Evolutionary conservation across 305 asterid species (phyloP), one percentile per base, ranked within the genome.

Genomic region (Ajuga reptans): DNA sequence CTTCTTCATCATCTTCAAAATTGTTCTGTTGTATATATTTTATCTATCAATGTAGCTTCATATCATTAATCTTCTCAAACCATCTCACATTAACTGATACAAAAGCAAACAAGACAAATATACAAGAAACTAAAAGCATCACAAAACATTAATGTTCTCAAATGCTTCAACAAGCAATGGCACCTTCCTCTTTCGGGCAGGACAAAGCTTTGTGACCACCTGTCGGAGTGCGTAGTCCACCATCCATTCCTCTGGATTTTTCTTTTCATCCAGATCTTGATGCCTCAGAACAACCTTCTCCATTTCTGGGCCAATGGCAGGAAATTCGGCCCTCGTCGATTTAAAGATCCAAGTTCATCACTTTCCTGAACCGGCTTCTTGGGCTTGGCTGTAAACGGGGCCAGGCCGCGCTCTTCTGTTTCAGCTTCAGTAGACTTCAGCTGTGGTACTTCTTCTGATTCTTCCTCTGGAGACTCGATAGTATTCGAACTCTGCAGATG

Each of bases 201-300:
- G 84, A 42, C 84, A 87, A 4, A 92, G 96, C 50, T 84, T 92
- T 4, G 79, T 82, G 53, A 88, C 90, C 8, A 83, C 85, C 77
- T 81, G 87, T 50, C 90, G 89, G 24, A 92, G 91, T 53, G 95
- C 97, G 31, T 80, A 81, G 69, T 92, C 98, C 0, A 92, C 78
- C 97, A 88, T 90, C 96, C 94, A 92, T 69, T 92, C 97, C 77
- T 92, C 96, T 2, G 94, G 59, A 39, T 84, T 82, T 73, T 74
- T 88, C 79, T 80, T 77, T 6, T 83, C 98, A 39, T 88, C 95
- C 61, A 92, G 64, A 72, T 67, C 86, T 49, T 87, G 96, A 74
- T 88, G 96, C 85, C 63, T 84, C 1, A 92, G 95, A 76, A 84
- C 95, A 64, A 92, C 89, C 78, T 81, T 90, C 81, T 92, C 92